Percentiles rank a stretch among this genome's conserved stretches.
Conservation (phyloP, 179 eudicot genomes). For the Silene vulgaris region DNA sequence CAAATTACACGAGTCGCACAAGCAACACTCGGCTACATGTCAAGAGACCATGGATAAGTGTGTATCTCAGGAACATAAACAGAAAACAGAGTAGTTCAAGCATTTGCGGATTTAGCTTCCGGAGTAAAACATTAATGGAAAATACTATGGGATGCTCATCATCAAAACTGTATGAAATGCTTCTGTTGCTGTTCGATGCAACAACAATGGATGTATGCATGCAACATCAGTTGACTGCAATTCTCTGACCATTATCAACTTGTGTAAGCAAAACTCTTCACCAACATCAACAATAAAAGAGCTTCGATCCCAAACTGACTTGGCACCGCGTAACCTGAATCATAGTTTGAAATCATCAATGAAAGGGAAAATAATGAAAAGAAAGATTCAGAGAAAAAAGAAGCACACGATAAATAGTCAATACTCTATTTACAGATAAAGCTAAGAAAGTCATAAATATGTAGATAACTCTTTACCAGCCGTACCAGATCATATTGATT, state of each 20-base stretch:
- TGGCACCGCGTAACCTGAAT: not conserved
- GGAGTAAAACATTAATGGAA: not conserved
- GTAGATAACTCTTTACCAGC: not conserved
- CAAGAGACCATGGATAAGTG: not conserved
- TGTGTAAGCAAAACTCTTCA: not conserved
- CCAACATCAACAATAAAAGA: not conserved
- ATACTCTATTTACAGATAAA: not conserved
- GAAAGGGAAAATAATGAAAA: not conserved
- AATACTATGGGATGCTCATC: not conserved
- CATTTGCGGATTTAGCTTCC: not conserved
- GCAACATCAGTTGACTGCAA: not conserved
- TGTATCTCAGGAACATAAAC: not conserved
- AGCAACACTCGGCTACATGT: too few relatives aligned
- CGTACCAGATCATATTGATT: conserved; percentile 6
- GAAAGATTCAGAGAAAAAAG: too few relatives aligned
- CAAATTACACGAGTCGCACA: too few relatives aligned
- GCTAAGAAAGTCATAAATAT: not conserved
- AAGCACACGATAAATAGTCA: too few relatives aligned
- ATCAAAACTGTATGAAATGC: conserved; percentile 14
- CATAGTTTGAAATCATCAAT: not conserved
- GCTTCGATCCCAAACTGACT: not conserved
- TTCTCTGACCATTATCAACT: not conserved
- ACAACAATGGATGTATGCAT: not conserved
- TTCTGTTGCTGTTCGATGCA: not conserved
- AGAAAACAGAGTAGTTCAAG: not conserved